Conservation (phyloP, 257 asterid species). For the Perilla frutescens region DNA sequence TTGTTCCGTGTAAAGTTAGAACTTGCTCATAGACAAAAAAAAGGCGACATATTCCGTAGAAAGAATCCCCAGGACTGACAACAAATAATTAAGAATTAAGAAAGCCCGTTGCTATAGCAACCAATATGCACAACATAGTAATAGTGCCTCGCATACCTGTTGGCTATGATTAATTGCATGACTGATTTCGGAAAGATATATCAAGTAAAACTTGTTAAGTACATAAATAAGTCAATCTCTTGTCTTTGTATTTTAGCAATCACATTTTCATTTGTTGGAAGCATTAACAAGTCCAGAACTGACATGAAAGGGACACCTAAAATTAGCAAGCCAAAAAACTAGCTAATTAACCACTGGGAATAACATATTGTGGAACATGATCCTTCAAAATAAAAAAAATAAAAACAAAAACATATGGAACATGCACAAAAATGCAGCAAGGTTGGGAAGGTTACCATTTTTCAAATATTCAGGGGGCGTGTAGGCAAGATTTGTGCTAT, state of each 20-base stretch:
- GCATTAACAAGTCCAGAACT: background rate
- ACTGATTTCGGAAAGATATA: background rate
- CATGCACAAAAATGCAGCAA: slow-evolving; percentile 2
- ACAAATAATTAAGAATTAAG: background rate
- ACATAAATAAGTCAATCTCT: background rate
- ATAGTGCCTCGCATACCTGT: background rate
- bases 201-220: background rate
- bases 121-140: background rate
- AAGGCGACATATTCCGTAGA: background rate
- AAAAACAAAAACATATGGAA: slow-evolving; percentile 1
- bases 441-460: slow-evolving; percentile 51
- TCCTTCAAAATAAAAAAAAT: slow-evolving; percentile 12
- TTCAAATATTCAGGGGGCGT: slow-evolving; percentile 79
- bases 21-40: background rate
- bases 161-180: background rate
- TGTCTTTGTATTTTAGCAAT: background rate
- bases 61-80: background rate
- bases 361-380: background rate
- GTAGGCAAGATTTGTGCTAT: slow-evolving; percentile 82
- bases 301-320: too few relatives aligned
- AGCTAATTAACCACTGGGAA: too few relatives aligned
- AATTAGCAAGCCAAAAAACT: background rate
- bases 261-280: slow-evolving; percentile 9
- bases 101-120: too few relatives aligned
- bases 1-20: background rate